Evolutionary conservation across 495 filamentous ascomycete species (phyloP).

Genomic region (Stereocaulon alpinum): DNA sequence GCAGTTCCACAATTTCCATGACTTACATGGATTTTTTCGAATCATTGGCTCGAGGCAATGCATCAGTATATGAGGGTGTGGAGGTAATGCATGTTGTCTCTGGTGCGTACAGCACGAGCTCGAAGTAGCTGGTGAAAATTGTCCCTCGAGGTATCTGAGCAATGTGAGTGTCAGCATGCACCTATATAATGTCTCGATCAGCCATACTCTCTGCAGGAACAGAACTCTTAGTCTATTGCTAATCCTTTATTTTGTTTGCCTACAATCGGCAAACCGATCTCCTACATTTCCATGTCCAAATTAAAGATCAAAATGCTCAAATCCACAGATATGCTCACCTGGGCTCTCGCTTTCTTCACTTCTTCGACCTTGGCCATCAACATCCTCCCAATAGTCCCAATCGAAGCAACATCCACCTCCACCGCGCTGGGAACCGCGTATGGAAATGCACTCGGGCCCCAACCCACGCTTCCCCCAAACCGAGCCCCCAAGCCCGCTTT

Average conservation of each 20-base stretch:
- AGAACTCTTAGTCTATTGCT: background rate
- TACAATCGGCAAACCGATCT: too few relatives aligned
- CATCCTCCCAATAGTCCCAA: too few relatives aligned
- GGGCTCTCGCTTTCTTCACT: background rate
- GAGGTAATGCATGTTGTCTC: too few relatives aligned
- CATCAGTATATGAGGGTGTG: too few relatives aligned
- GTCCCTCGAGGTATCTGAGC: too few relatives aligned
- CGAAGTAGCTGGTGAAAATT: too few relatives aligned
- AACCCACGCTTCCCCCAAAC: background rate
- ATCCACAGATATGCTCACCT: background rate
- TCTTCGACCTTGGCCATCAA: too few relatives aligned
- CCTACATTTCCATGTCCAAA: background rate
- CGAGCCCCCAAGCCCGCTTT: constrained; percentile 2
- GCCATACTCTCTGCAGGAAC: too few relatives aligned
- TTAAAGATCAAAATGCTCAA: background rate
- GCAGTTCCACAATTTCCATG: too few relatives aligned
- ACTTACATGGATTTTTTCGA: too few relatives aligned
- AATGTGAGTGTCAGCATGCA: background rate
- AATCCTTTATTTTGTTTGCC: background rate
- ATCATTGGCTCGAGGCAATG: too few relatives aligned
- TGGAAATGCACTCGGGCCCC: constrained; percentile 9
- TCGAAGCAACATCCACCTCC: background rate
- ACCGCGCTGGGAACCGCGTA: constrained; percentile 8
- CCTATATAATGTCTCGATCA: background rate
- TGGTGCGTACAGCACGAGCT: too few relatives aligned